These are phyloP conservation scores for Meredithiella fracta DNA, from an alignment of 2,329 filamentous ascomycete species.

Conservation along the genomic window DNA sequence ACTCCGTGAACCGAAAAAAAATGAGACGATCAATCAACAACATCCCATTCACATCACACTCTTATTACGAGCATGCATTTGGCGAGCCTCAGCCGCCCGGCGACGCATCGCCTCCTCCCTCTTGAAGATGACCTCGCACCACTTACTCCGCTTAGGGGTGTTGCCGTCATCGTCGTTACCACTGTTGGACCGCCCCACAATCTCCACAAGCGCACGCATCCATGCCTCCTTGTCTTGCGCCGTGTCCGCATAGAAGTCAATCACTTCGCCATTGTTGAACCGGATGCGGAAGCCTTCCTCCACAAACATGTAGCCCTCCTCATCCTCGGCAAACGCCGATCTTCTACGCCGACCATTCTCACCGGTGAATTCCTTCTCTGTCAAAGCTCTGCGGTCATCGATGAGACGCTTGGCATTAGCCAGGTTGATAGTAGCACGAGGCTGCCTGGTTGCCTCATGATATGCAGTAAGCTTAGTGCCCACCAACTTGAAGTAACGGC, in stretches of 20 bases:
- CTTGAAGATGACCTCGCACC: slow-evolving; percentile 52
- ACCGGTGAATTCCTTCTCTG: slow-evolving; percentile 65
- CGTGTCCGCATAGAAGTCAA: slow-evolving; percentile 94
- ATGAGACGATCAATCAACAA: neutral
- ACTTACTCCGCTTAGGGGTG: slow-evolving; percentile 36
- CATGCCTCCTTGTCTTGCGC: slow-evolving; percentile 77
- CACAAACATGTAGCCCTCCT: slow-evolving; percentile 99
- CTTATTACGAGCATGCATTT: slow-evolving; percentile 38
- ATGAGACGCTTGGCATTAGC: slow-evolving; percentile 85
- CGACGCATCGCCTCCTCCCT: slow-evolving; percentile 42
- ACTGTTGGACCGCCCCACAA: slow-evolving; percentile 39
- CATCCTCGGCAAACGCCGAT: slow-evolving; percentile 92
- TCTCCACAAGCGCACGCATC: slow-evolving; percentile 76
- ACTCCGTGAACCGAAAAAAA: neutral
- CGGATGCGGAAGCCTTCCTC: slow-evolving; percentile 98
- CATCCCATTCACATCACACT: slow-evolving; percentile 31
- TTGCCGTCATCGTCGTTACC: slow-evolving; percentile 29
- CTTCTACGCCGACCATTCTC: slow-evolving; percentile 68
- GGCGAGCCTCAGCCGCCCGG: slow-evolving; percentile 33
- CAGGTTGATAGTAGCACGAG: slow-evolving; percentile 90
- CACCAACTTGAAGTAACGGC: slow-evolving; percentile 87
- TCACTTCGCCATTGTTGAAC: slow-evolving; percentile 94
- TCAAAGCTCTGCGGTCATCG: slow-evolving; percentile 72
- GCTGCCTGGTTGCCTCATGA: slow-evolving; percentile 88
- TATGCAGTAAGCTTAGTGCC: slow-evolving; percentile 87